Base-by-base conservation (phyloP, 2,329 filamentous ascomycete species). In the Monosporascus sp. region DNA sequence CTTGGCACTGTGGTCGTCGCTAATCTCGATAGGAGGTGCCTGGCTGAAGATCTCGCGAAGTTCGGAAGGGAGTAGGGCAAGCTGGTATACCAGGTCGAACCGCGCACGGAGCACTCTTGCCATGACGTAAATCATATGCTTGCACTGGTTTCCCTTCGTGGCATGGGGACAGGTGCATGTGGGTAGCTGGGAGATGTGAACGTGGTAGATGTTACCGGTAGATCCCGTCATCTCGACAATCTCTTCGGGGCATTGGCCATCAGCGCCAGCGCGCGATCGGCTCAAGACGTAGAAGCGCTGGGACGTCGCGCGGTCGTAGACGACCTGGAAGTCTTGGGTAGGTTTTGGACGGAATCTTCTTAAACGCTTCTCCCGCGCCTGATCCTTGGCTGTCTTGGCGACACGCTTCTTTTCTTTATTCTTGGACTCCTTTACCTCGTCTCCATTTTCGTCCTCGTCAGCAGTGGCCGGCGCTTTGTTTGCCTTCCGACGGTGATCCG, bases 171-270 rank as follows among this genome's bases (percentile, higher is more conserved):
- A 86, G 48, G 75, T 72, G 64, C 83, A 87, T 0, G 60, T 69
- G 0, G 82, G 80, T 18, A 73, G 61, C n/a, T 72, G 72, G 3
- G 71, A 70, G 50, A 88, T 77, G 36, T 69, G 69, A 35, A 87
- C 76, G 0, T 69, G 78, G 65, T 88, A 88, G 53, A 88, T 73
- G 57, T 87, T 87, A 17, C 84, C 85, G 1, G 83, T 87, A 9
- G 80, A 81, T 1, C 85, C 85, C 0, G 83, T 80, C 55, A 88
- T 71, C 53, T 82, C 73, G 48, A 88, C 72, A 1, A 66, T 70
- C 63, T 88, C 83, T 51, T 76, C 70, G 0, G 75, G 77, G 43
- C 68, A 74, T 1, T 69, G 1, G 27, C 14, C 56, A 2, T 57
- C 52, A 0, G 67, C 70, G 18, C 73, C 73, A 27, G 58, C 38